These are phyloP conservation scores for Neolentinus lepideus DNA, from an alignment of 1,284 basidiomycete genomes.

Conservation along the genomic window DNA sequence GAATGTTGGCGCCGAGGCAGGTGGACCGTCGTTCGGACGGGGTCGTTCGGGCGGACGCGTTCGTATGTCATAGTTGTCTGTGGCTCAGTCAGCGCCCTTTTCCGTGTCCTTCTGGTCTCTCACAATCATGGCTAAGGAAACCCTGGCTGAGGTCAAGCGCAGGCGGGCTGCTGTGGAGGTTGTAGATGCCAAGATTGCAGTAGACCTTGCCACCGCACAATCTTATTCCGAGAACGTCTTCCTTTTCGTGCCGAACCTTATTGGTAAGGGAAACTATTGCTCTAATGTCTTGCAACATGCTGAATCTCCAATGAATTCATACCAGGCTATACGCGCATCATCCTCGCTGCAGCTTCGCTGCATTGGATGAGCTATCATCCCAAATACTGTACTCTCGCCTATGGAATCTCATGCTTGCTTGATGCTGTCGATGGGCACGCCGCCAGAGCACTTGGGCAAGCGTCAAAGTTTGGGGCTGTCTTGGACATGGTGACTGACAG, in stretches of 20 bases:
- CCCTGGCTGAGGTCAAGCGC: neutral
- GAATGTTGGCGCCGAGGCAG: too few species aligned
- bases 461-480: conserved; percentile 95
- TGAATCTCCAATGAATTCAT: neutral
- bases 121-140: neutral
- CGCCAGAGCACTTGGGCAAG: conserved; percentile 85
- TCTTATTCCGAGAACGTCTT: conserved; percentile 89
- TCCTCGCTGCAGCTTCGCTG: conserved; percentile 86
- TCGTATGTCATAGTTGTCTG: neutral
- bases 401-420: conserved; percentile 88
- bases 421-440: conserved; percentile 96
- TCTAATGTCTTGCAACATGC: neutral
- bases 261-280: conserved; percentile 49
- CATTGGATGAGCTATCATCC: conserved; percentile 96
- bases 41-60: too few species aligned
- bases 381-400: conserved; percentile 86
- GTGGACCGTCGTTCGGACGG: too few species aligned
- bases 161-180: conserved; percentile 36
- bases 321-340: conserved; percentile 84
- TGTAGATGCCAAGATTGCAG: conserved; percentile 72
- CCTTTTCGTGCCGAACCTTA: conserved; percentile 94
- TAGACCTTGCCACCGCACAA: conserved; percentile 80
- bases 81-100: neutral
- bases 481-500: conserved; percentile 99
- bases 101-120: neutral